Conservation (phyloP, 2,329 filamentous ascomycete species). For the Xylariaceae sp. region DNA sequence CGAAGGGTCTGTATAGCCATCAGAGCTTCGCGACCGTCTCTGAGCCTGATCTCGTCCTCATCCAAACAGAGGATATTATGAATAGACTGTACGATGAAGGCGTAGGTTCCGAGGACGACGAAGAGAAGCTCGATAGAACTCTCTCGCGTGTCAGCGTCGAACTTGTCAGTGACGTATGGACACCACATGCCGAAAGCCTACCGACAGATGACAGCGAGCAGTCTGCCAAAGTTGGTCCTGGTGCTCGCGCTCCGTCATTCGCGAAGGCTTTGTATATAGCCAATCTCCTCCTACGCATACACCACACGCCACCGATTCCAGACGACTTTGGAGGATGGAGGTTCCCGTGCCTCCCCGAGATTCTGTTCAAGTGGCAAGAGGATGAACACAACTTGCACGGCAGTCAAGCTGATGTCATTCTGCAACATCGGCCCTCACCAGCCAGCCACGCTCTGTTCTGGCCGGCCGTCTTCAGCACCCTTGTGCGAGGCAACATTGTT, state of each 20-base stretch:
- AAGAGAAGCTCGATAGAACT: slow-evolving; percentile 51
- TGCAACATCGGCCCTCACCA: slow-evolving; percentile 62
- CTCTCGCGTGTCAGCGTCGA: slow-evolving; percentile 49
- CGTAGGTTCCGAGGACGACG: slow-evolving; percentile 50
- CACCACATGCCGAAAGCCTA: slow-evolving; percentile 45
- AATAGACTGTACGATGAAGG: slow-evolving; percentile 59
- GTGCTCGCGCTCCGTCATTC: slow-evolving; percentile 55
- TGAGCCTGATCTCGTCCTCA: slow-evolving; percentile 66
- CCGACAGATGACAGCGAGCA: slow-evolving; percentile 49
- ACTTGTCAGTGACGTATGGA: slow-evolving; percentile 51
- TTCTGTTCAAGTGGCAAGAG: slow-evolving; percentile 79
- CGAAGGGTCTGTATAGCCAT: slow-evolving; percentile 61
- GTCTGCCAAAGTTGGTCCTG: slow-evolving; percentile 59
- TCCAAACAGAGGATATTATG: slow-evolving; percentile 69
- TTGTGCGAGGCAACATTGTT: slow-evolving; percentile 68
- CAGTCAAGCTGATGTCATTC: slow-evolving; percentile 60
- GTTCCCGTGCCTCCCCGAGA: slow-evolving; percentile 60
- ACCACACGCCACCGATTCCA: slow-evolving; percentile 55
- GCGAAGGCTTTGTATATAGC: slow-evolving; percentile 76
- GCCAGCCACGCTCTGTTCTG: slow-evolving; percentile 75
- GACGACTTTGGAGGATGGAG: slow-evolving; percentile 36
- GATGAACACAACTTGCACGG: slow-evolving; percentile 67
- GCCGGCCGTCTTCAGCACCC: slow-evolving; percentile 70
- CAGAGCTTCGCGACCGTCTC: slow-evolving; percentile 54
- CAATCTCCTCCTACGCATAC: slow-evolving; percentile 69